These are phyloP conservation scores for Pseudogymnoascus sp. DNA, from an alignment of 2,329 filamentous ascomycete species.

Conservation along the genomic window DNA sequence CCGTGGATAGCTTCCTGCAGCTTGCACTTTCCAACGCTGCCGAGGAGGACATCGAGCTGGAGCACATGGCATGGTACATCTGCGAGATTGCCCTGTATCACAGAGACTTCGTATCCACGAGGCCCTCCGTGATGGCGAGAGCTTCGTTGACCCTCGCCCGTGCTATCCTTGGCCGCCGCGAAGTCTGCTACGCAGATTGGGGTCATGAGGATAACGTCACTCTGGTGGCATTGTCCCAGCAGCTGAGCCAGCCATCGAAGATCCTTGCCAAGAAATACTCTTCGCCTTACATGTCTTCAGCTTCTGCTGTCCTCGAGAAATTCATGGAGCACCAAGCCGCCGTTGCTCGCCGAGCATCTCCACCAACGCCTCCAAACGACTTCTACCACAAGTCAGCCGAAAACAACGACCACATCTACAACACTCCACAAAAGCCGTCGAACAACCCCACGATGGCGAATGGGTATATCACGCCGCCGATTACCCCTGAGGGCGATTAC, in stretches of 20 bases:
- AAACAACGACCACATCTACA: constrained; percentile 53
- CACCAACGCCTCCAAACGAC: constrained; percentile 55
- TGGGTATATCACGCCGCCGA: constrained; percentile 77
- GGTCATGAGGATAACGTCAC: constrained; percentile 64
- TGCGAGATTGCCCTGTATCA: constrained; percentile 94
- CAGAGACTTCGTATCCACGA: constrained; percentile 90
- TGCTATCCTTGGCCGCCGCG: constrained; percentile 74
- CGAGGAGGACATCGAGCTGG: constrained; percentile 76
- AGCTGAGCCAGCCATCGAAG: constrained; percentile 59
- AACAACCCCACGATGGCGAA: constrained; percentile 57
- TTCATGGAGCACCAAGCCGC: constrained; percentile 59
- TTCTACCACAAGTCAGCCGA: constrained; percentile 38
- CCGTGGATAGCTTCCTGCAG: constrained; percentile 88
- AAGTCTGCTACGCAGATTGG: constrained; percentile 71
- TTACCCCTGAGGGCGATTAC: constrained; percentile 66
- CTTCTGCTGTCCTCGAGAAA: constrained; percentile 56
- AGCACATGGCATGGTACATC: constrained; percentile 92
- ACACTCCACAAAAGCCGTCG: constrained; percentile 71
- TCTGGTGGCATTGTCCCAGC: constrained; percentile 44
- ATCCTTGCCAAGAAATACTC: constrained; percentile 64
- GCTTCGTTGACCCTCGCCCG: constrained; percentile 79
- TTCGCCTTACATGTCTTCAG: constrained; percentile 56
- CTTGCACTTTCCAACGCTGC: constrained; percentile 69
- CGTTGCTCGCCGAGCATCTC: constrained; percentile 46
- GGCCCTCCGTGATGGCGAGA: constrained; percentile 83